Base-by-base conservation (phyloP, 495 filamentous ascomycete species). In the Alectoria sarmentosa region DNA sequence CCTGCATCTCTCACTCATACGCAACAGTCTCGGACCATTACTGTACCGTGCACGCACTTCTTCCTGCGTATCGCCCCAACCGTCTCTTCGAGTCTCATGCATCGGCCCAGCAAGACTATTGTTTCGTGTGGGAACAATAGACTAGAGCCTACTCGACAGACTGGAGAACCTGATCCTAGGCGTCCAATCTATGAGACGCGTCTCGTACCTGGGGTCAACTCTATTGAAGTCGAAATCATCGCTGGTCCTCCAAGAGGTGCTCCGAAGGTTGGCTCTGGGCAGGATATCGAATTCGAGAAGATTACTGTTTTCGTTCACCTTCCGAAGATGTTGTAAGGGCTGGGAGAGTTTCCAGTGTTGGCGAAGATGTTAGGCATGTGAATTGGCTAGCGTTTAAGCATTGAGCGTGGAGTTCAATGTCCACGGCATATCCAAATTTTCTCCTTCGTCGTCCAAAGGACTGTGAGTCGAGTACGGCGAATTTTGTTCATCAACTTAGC, bases 21-120 rank as follows among this genome's bases (percentile, higher is more conserved):
- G 21, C 87, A 90, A 62, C 87, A 91, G 65, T 88, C 84, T 26
- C 72, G 90, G 55, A 86, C 88, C 9, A 72, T 91, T 32, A 84
- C 83, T 54, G 75, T 91, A 14, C 86, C 87, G 1, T 65, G 79
- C 3, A 81, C 77, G 14, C 84, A 92, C 66, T 80, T 80, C 70
- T 83, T 83, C 62, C 69, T 92, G 39, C 86, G 89, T 62, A 78
- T 93, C 56, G 77, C 78, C 34, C 86, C 87, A 0, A 80, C 79
- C 11, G 73, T 92, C 39, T 80, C 83, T 2, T 64, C 80, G 28
- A 78, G 78, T 39, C 80, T 85, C 21, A 76, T 81, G 32, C 77
- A 82, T 58, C 82, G 87, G 58, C 80, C 85, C 63, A 82, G 83
- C 70, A 88, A 85, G 66, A 67, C 88, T 49, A 84, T 90, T 68